Base-by-base conservation (phyloP, 1,284 basidiomycete species). In the Caloboletus firmus region DNA sequence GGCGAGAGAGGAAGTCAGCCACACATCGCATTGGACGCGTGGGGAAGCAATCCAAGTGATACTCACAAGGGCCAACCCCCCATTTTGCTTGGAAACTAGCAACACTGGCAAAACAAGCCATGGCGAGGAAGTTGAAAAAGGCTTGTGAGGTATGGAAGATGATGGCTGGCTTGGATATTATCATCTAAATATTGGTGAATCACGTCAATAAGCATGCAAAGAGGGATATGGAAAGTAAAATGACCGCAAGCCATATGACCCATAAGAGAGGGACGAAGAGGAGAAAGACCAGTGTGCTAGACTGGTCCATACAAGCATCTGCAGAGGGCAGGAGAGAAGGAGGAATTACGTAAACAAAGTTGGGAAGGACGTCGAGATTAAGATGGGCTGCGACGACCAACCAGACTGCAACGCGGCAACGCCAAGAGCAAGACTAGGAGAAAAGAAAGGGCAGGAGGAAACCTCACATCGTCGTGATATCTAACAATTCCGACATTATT, bases 61-160 rank as follows among this genome's bases (percentile, higher is more conserved):
- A 46, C 91, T 65, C 65, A 94, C 93, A 94, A 50, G 91, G 90
- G 4, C 89, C 89, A 39, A 95, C 80, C 18, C 76, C 62, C 83
- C 84, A 93, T 62, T 89, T 87, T 6, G 87, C 85, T 62, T 96
- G 93, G 70, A 95, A 96, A 20, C 79, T 77, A 0, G 93, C 93
- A 3, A 93, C 88, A 59, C 87, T 87, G 5, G 87, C 93, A 65
- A 91, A 93, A 66, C 90, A 93, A 51, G 86, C 89, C 83, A 95
- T 88, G 11, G 90, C 84, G 44, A 95, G 79, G 67, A 95, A 95
- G 68, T 89, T 87, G 82, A 95, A 92, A 77, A 95, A 93, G 51
- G 84, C 79, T 76, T 94, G 86, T 2, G 79, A 83, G 22, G 79
- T 70, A 68, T 89, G 82, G 68, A 86, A 85, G 45, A 91, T 77